Evolutionary conservation across 805 yeast genomes (phyloP).

Genomic region (Myxozyma nipponensis): DNA sequence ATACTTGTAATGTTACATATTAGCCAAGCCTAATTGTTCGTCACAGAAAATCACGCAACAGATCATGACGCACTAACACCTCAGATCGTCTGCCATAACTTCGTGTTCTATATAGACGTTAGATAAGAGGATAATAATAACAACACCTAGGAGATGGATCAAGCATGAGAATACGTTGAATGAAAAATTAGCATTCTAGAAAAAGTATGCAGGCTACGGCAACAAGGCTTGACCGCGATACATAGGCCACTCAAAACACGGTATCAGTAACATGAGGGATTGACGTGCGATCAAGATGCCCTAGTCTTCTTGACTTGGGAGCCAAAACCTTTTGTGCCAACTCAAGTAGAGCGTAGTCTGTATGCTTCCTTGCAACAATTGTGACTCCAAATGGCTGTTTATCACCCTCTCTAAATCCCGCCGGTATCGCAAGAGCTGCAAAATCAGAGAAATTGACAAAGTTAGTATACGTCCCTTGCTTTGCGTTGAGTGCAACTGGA

Average conservation of each 20-base stretch:
- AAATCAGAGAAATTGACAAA: constrained; percentile 91
- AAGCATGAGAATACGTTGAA: too few relatives aligned
- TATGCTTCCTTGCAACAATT: constrained; percentile 70
- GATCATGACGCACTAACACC: too few relatives aligned
- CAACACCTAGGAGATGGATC: too few relatives aligned
- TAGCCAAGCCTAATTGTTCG: too few relatives aligned
- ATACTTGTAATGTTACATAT: too few relatives aligned
- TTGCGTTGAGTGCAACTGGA: constrained; percentile 77
- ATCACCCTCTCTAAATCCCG: constrained; percentile 72
- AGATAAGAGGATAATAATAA: too few relatives aligned
- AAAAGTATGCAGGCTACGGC: too few relatives aligned
- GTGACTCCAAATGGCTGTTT: constrained; percentile 92
- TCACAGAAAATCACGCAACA: too few relatives aligned
- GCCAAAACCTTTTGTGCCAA: constrained; percentile 67
- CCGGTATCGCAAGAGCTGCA: constrained; percentile 88
- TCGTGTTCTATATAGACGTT: too few relatives aligned
- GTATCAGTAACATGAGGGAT: constrained; percentile 11
- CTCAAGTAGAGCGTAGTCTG: constrained; percentile 84
- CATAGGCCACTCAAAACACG: constrained; percentile 7
- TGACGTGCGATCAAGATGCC: constrained; percentile 27
- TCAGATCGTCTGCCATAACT: too few relatives aligned
- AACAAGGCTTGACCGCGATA: too few relatives aligned
- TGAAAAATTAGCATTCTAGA: too few relatives aligned
- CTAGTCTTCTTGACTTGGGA: constrained; percentile 52
- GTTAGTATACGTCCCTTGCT: constrained; percentile 96